Conservation (phyloP, 345 rosid species). For the Firmiana major region DNA sequence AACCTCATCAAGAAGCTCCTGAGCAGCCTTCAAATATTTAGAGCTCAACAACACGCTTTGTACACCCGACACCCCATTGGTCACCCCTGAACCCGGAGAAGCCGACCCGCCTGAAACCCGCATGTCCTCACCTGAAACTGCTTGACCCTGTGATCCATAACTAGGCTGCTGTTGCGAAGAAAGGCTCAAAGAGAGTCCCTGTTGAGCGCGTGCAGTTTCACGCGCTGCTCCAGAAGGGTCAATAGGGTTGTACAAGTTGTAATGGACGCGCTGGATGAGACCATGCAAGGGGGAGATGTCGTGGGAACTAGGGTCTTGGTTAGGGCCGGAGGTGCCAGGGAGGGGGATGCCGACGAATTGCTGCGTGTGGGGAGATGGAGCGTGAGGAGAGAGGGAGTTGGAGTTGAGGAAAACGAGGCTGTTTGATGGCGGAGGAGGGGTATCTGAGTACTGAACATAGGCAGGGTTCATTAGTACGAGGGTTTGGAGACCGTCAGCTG, state of each 20-base stretch:
- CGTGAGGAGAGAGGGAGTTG: constrained; percentile 43
- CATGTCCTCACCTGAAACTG: constrained; percentile 42
- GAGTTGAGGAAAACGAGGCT: constrained; percentile 58
- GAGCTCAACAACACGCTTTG: constrained; percentile 73
- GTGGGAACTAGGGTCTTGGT: constrained; percentile 40
- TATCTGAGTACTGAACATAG: constrained; percentile 75
- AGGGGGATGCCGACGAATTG: constrained; percentile 88
- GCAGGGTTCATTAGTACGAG: constrained; percentile 93
- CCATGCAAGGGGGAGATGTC: constrained; percentile 70
- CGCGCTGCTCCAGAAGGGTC: constrained; percentile 51
- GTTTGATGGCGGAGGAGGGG: constrained; percentile 41
- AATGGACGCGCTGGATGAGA: constrained; percentile 73
- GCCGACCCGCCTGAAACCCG: constrained; percentile 53
- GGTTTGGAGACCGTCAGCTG: constrained; percentile 79
- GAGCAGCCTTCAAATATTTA: constrained; percentile 89
- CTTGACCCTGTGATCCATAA: constrained; percentile 48
- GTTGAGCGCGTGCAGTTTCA: constrained; percentile 70
- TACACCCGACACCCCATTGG: constrained; percentile 60
- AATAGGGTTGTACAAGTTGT: constrained; percentile 63
- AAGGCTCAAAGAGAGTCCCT: constrained; percentile 77
- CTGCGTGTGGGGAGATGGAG: constrained; percentile 51
- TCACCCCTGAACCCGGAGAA: constrained; percentile 72
- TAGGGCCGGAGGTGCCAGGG: constrained; percentile 34
- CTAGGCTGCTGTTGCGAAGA: constrained; percentile 80
- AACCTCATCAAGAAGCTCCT: constrained; percentile 90